Evolutionary conservation across 2,329 filamentous ascomycete species (phyloP).

Genomic region (Mycosphaerella sp.): DNA sequence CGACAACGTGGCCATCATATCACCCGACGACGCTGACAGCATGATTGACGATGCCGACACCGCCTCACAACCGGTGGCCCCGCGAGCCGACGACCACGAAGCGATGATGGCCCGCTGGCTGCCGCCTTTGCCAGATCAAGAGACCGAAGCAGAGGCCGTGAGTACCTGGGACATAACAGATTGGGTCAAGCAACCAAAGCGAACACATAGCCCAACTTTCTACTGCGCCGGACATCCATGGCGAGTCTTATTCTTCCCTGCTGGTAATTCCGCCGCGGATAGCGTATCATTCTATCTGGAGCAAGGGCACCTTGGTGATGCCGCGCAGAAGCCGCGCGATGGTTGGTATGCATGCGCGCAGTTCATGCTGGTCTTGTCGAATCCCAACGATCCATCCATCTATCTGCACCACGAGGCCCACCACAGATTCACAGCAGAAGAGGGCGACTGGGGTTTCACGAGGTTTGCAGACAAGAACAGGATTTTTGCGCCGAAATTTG

Average conservation of each 20-base stretch:
- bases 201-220: constrained; percentile 83
- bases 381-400: constrained; percentile 82
- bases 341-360: constrained; percentile 97
- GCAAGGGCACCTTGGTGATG: constrained; percentile 71
- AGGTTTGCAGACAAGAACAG: constrained; percentile 81
- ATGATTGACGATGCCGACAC: constrained; percentile 48
- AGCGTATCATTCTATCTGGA: constrained; percentile 94
- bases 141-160: constrained; percentile 66
- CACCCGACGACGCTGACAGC: constrained; percentile 49
- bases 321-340: constrained; percentile 64
- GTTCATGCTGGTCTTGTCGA: constrained; percentile 90
- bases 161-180: constrained; percentile 83
- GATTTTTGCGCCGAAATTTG: constrained; percentile 74
- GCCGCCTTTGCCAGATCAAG: constrained; percentile 69
- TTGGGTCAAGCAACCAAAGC: constrained; percentile 70
- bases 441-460: constrained; percentile 99
- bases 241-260: constrained; percentile 93
- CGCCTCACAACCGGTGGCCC: constrained; percentile 39
- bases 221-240: constrained; percentile 82
- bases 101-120: constrained; percentile 79
- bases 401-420: constrained; percentile 72
- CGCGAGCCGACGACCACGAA: constrained; percentile 59
- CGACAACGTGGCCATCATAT: constrained; percentile 53
- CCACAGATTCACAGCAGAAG: constrained; percentile 91
- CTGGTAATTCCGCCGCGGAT: constrained; percentile 81